These are phyloP conservation scores for Penicillium sp. DNA, from an alignment of 2,329 filamentous ascomycete genomes.

Conservation along the genomic window DNA sequence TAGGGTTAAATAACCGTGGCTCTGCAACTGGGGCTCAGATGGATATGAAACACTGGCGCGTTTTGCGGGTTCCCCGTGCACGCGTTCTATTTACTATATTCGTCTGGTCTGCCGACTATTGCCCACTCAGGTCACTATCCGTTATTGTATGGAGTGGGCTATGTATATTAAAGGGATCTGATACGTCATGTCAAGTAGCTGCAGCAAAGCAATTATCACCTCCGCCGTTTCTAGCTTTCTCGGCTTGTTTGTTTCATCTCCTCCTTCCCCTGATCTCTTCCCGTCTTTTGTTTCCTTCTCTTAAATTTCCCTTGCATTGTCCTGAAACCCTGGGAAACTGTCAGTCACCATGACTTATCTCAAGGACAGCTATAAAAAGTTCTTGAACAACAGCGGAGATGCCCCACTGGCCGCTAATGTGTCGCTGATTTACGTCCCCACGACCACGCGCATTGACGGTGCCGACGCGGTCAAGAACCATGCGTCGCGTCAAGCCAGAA, in stretches of 20 bases:
- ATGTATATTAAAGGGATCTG: background rate
- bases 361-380: constrained; percentile 60
- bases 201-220: background rate
- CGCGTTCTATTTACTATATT: constrained; percentile 9
- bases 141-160: background rate
- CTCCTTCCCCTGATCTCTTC: constrained; percentile 9
- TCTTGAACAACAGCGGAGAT: constrained; percentile 57
- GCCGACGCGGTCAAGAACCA: constrained; percentile 77
- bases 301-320: constrained; percentile 12
- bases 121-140: constrained; percentile 9
- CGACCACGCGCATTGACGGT: constrained; percentile 67
- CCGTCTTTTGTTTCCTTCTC: constrained; percentile 12
- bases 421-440: constrained; percentile 82
- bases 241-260: constrained; percentile 2
- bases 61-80: constrained; percentile 15
- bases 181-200: background rate
- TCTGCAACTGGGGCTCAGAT: constrained; percentile 8
- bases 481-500: constrained; percentile 62
- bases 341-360: constrained; percentile 37
- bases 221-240: constrained; percentile 3
- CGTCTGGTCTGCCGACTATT: background rate
- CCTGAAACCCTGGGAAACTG: background rate
- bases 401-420: constrained; percentile 61
- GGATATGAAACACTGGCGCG: constrained; percentile 24
- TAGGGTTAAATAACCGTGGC: constrained; percentile 1